Evolutionary conservation across 2,329 filamentous ascomycete species (phyloP).

Genomic region (Aspergillus flavus): DNA sequence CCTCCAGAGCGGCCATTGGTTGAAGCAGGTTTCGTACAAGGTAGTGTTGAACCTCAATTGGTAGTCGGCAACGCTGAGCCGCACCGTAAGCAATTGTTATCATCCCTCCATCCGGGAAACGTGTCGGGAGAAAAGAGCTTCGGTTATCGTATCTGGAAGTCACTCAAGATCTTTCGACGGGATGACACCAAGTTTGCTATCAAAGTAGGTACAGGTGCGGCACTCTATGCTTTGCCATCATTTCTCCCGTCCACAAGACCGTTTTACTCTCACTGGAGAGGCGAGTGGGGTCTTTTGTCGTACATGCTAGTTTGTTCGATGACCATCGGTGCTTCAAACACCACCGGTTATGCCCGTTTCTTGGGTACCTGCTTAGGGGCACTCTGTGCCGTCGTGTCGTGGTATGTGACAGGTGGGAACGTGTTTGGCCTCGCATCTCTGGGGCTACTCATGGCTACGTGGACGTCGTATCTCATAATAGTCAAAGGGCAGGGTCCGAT

Average conservation of each 20-base stretch:
- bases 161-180: constrained; percentile 59
- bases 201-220: constrained; percentile 89
- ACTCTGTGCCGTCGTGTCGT: constrained; percentile 71
- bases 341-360: constrained; percentile 84
- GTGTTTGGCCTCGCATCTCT: constrained; percentile 75
- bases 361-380: constrained; percentile 84
- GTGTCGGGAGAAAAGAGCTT: constrained; percentile 30
- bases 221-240: constrained; percentile 84
- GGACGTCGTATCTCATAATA: constrained; percentile 88
- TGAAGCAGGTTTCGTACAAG: constrained; percentile 10
- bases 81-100: background rate
- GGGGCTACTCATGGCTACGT: constrained; percentile 78
- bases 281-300: constrained; percentile 93
- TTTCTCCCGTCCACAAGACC: constrained; percentile 79
- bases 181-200: constrained; percentile 78
- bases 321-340: constrained; percentile 95
- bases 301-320: constrained; percentile 99
- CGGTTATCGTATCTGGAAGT: constrained; percentile 57
- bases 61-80: constrained; percentile 1
- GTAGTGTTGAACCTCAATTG: constrained; percentile 4
- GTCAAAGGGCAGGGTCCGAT: constrained; percentile 82
- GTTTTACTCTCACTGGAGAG: constrained; percentile 83
- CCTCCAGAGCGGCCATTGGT: constrained; percentile 16
- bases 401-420: constrained; percentile 75
- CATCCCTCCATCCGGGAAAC: constrained; percentile 5